Base-by-base conservation (phyloP, 2,329 filamentous ascomycete species). In the Diaporthe sp. region DNA sequence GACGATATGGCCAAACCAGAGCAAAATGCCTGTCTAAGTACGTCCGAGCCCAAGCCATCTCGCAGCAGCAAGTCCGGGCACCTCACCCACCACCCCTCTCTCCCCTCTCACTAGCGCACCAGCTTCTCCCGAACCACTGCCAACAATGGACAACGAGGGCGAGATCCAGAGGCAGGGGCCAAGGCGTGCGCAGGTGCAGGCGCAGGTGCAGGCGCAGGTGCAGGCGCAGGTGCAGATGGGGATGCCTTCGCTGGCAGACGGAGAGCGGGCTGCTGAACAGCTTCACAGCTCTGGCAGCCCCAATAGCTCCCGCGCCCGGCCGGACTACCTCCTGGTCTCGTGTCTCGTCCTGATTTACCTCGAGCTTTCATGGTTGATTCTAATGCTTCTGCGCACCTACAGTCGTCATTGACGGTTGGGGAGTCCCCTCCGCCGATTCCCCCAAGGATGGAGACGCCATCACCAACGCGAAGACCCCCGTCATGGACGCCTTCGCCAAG, bases 341-440 rank as follows among this genome's bases (percentile, higher is more conserved):
- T 87, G 87, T 80, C 90, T 88, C 78, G 82, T 88, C 76, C 83
- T 91, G 77, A 79, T 90, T 73, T 90, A 90, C 78, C 81, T 91
- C 73, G 88, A 91, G 82, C 79, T 90, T 73, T 86, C 85, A 74
- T 91, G 88, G 88, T 88, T 91, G 89, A 90, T 89, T 75, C 84
- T 88, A 80, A 82, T 90, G 82, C 81, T 91, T 68, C 81, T 88
- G 78, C 85, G 85, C 78, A 84, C 83, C 68, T 83, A 82, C 81
- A 95, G 94, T 99, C 90, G 97, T 98, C 86, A 99, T 99, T 89
- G 97, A 99, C 87, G 97, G 97, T 82, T 99, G 97, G 97, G 97
- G 97, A 82, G 91, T 98, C 81, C 91, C 96, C 80, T 92, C 92
- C 77, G 92, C 93, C 78, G 87, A 92, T 74, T 97, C 95, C 73